Evolutionary conservation across 2,329 filamentous ascomycete genomes (phyloP).

Genomic region (Pseudogymnoascus sp.): DNA sequence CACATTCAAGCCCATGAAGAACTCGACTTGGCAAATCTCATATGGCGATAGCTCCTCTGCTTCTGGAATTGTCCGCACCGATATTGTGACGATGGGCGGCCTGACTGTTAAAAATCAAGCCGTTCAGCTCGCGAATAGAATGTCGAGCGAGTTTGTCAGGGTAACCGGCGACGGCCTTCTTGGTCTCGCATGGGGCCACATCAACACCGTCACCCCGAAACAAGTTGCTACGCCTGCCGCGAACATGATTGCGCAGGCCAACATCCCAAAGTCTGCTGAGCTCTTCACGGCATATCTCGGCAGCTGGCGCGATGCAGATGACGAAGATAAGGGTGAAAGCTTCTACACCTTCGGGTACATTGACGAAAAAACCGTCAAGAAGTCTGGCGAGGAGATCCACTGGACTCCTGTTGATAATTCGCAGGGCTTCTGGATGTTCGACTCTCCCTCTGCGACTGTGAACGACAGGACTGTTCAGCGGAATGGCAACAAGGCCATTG

Average conservation of each 20-base stretch:
- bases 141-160: constrained; percentile 49
- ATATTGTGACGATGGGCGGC: constrained; percentile 53
- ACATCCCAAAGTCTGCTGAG: constrained; percentile 39
- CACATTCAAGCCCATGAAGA: constrained; percentile 43
- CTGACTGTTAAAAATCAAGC: constrained; percentile 52
- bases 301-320: constrained; percentile 41
- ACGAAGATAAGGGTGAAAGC: constrained; percentile 33
- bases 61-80: constrained; percentile 55
- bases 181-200: constrained; percentile 54
- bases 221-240: constrained; percentile 54
- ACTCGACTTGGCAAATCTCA: constrained; percentile 52
- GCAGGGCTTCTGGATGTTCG: constrained; percentile 60
- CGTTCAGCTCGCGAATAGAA: constrained; percentile 51
- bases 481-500: constrained; percentile 55
- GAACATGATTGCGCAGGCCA: constrained; percentile 54
- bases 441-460: constrained; percentile 47
- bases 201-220: constrained; percentile 52
- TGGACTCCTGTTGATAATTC: constrained; percentile 56
- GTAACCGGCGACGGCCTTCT: constrained; percentile 55
- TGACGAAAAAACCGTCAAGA: constrained; percentile 50
- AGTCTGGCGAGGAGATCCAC: constrained; percentile 43
- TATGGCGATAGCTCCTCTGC: constrained; percentile 63
- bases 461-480: constrained; percentile 44
- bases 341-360: constrained; percentile 72
- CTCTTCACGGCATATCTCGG: constrained; percentile 53